Evolutionary conservation across 2,329 filamentous ascomycete species (phyloP).

Genomic region (Diplodia mutila): DNA sequence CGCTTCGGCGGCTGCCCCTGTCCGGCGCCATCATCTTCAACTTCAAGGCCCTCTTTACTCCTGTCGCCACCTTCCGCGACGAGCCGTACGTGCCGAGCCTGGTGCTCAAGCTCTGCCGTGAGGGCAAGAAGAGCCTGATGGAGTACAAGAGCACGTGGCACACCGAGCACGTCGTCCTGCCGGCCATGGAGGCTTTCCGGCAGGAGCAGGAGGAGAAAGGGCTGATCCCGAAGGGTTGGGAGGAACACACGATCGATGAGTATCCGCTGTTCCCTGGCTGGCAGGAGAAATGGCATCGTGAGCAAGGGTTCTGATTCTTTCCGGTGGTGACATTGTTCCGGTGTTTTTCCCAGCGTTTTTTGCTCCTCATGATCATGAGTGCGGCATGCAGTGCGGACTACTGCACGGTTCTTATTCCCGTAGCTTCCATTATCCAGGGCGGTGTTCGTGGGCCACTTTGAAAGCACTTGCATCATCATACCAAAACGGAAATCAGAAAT

Average conservation of each 20-base stretch:
- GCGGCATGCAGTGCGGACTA: neutral
- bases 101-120: constrained; percentile 67
- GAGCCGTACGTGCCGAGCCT: constrained; percentile 75
- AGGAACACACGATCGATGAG: constrained; percentile 70
- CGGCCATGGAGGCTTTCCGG: constrained; percentile 65
- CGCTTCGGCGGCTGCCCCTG: constrained; percentile 75
- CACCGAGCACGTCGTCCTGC: constrained; percentile 72
- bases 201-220: constrained; percentile 67
- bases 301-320: constrained; percentile 60
- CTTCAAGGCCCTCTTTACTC: constrained; percentile 85
- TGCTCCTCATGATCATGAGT: neutral
- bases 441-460: neutral
- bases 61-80: constrained; percentile 67
- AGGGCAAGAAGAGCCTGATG: constrained; percentile 72
- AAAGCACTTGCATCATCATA: neutral
- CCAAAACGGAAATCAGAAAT: neutral
- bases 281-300: constrained; percentile 71
- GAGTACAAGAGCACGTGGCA: constrained; percentile 84
- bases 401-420: neutral
- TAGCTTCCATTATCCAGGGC: neutral
- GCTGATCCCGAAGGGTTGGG: constrained; percentile 64
- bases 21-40: constrained; percentile 80
- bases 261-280: constrained; percentile 77
- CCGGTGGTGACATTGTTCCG: neutral
- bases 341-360: neutral